Conservation (phyloP, 2,329 filamentous ascomycete species). For the Graphiopsis chlorocephala region DNA sequence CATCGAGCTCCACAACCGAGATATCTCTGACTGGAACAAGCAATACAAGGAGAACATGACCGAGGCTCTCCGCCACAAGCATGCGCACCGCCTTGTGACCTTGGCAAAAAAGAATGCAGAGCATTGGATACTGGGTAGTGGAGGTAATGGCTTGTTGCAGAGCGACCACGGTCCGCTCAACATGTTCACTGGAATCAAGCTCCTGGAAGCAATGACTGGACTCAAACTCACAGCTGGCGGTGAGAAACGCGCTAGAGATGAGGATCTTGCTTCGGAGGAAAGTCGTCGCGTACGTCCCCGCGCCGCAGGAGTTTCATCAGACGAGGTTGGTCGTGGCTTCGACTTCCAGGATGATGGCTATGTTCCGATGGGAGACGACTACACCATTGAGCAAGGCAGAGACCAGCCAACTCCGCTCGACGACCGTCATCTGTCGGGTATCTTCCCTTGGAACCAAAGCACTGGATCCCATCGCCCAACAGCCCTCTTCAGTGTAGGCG, state of each 20-base stretch:
- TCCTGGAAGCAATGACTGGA: constrained; percentile 51
- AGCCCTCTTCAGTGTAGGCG: constrained; percentile 38
- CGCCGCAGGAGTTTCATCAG: constrained; percentile 28
- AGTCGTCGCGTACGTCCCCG: constrained; percentile 32
- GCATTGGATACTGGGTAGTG: constrained; percentile 56
- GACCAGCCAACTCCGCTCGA: constrained; percentile 66
- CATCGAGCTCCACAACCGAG: constrained; percentile 55
- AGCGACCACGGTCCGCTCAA: constrained; percentile 52
- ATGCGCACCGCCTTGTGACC: constrained; percentile 35
- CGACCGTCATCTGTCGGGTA: constrained; percentile 53
- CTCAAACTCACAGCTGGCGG: constrained; percentile 24
- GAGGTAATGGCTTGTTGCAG: constrained; percentile 52
- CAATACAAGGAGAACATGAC: constrained; percentile 63
- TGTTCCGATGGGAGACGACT: constrained; percentile 24
- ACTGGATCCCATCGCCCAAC: constrained; percentile 41
- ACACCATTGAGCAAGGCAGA: constrained; percentile 65
- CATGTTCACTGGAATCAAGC: constrained; percentile 56
- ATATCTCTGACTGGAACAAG: constrained; percentile 56
- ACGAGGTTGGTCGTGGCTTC: constrained; percentile 16
- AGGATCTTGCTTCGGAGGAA: constrained; percentile 27
- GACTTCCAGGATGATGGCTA: constrained; percentile 18
- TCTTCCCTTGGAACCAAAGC: constrained; percentile 65
- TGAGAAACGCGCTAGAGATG: constrained; percentile 29
- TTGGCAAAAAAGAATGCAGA: constrained; percentile 63
- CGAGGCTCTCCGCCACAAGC: constrained; percentile 44